Base-by-base conservation (phyloP, 805 yeast genomes). In the Suhomyces sp. region DNA sequence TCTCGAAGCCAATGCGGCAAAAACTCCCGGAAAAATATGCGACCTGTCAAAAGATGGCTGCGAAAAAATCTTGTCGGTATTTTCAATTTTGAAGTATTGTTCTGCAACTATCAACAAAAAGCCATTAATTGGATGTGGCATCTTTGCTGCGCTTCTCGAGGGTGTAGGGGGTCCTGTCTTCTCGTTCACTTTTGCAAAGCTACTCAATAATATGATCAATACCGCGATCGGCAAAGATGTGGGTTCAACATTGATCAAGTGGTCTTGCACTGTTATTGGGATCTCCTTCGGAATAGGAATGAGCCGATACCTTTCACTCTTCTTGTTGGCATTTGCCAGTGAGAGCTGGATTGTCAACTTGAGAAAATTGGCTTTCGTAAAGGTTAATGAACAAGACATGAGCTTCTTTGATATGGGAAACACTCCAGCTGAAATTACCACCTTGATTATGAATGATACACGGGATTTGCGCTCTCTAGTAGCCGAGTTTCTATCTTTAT, bases 381-480 rank as follows among this genome's bases (percentile, higher is more conserved):
- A 69, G 27, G 69, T 91, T 4, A 65, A 81, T 2, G 63, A 68
- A 1, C 87, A 85, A 54, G 79, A 79, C 25, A 58, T 80, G 60
- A 55, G 69, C 2, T 89, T 87, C 84, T 82, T 80, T 59, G 71
- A 69, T 21, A 57, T 60, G 2, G 67, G 70, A 13, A 60, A 55
- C 10, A 72, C 69, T 39, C 73, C 83, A 2, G 79, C 82, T 33
- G 86, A 79, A 56, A 58, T 87, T 12, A 76, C 85, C 19, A 82
- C 96, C 0, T 72, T 92, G 15, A 57, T 93, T 2, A 72, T 92
- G 77, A 90, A 89, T 62, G 97, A 94, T 63, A 67, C 89, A 0
- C 82, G 97, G 59, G 96, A 90, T 60, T 68, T 89, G 53, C 76
- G 97, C 54, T 67, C 75, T 0, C 67, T 92, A 35, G 77, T 89